Conservation (phyloP, 1,284 basidiomycete species). For the Peniophora sp. region DNA sequence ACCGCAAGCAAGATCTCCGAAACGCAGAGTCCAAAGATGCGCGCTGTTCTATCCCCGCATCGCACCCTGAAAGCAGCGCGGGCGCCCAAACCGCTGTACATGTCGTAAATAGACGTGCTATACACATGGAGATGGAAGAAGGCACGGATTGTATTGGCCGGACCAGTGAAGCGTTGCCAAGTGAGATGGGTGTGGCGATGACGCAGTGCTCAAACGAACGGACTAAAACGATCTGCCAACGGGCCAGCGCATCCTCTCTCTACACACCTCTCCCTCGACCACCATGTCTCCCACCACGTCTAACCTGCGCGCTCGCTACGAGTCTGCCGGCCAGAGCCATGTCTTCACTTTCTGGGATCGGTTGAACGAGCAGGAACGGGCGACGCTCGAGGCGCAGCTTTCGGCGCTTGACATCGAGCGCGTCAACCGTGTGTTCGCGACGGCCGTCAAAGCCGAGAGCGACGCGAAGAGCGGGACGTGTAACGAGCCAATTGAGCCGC, state of each 20-base stretch:
- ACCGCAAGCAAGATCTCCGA: too few species aligned
- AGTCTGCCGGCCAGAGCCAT: conserved; percentile 81
- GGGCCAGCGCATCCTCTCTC: neutral
- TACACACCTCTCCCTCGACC: conserved; percentile 1
- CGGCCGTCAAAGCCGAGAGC: conserved; percentile 68
- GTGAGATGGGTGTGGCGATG: neutral
- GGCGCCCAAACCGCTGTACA: too few species aligned
- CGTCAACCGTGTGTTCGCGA: conserved; percentile 84
- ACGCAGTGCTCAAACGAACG: neutral
- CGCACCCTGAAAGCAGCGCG: too few species aligned
- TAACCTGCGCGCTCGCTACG: conserved; percentile 51
- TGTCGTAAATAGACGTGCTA: too few species aligned
- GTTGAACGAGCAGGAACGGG: conserved; percentile 62
- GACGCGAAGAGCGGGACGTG: conserved; percentile 32
- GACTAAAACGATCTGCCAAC: conserved; percentile 2
- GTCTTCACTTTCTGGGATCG: conserved; percentile 83
- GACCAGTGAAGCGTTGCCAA: neutral
- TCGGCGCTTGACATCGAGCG: conserved; percentile 80
- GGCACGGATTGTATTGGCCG: neutral
- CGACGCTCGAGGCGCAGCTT: conserved; percentile 67
- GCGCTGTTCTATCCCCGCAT: too few species aligned
- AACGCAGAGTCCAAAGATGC: too few species aligned
- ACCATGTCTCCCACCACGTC: conserved; percentile 17
- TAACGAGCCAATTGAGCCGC: conserved; percentile 60
- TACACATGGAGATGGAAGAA: neutral